Conservation (phyloP, 768 basidiomycete genomes). For the Megacollybia marginata region DNA sequence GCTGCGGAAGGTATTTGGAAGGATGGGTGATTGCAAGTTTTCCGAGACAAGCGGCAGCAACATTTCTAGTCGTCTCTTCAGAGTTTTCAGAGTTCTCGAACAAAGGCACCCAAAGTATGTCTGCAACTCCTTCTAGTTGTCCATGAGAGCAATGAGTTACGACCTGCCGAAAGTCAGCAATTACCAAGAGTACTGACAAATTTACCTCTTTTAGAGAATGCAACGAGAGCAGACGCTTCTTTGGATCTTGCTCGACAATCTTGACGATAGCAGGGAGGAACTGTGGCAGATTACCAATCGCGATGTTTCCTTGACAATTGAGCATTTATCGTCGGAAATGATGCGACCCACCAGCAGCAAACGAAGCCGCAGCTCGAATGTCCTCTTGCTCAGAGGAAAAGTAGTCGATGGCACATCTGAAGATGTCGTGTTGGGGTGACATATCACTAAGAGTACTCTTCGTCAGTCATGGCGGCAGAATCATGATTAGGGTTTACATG, state of each 20-base stretch:
- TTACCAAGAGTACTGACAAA: neutral
- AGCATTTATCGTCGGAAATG: neutral
- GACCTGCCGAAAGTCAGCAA: slow-evolving; percentile 39
- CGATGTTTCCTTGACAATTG: slow-evolving; percentile 74
- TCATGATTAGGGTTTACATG: slow-evolving; percentile 47
- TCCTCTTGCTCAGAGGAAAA: slow-evolving; percentile 81
- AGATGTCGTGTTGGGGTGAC: slow-evolving; percentile 73
- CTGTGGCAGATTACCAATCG: slow-evolving; percentile 83
- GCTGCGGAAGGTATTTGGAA: slow-evolving; percentile 82
- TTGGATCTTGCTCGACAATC: slow-evolving; percentile 64
- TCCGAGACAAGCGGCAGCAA: slow-evolving; percentile 93
- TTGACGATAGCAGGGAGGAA: slow-evolving; percentile 85
- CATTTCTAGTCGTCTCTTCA: slow-evolving; percentile 89
- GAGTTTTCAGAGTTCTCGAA: slow-evolving; percentile 86
- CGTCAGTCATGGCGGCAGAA: slow-evolving; percentile 4
- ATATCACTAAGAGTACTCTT: slow-evolving; percentile 63
- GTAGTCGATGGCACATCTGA: slow-evolving; percentile 62
- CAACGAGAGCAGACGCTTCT: slow-evolving; percentile 77
- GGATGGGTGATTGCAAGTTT: slow-evolving; percentile 92
- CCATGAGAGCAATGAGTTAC: slow-evolving; percentile 85
- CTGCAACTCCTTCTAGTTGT: slow-evolving; percentile 82
- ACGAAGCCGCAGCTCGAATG: slow-evolving; percentile 84
- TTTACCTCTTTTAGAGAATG: slow-evolving; percentile 88
- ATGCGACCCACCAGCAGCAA: slow-evolving; percentile 69
- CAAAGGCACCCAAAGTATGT: slow-evolving; percentile 85